These are phyloP conservation scores for Cryomyces minteri DNA, from an alignment of 495 filamentous ascomycete species.

Conservation along the genomic window DNA sequence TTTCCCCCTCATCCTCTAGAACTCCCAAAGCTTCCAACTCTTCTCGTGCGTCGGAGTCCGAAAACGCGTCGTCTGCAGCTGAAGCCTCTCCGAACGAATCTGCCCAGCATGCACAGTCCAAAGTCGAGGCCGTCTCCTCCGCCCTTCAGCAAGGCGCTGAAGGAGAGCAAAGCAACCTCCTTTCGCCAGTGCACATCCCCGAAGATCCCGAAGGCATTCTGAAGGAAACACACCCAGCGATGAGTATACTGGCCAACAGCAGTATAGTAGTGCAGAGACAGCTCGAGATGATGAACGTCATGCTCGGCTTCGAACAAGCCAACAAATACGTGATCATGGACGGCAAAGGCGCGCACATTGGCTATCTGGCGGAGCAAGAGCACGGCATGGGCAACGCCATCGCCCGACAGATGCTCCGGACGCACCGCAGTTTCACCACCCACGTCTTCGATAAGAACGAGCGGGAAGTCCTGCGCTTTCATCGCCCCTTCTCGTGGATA, in stretches of 20 bases:
- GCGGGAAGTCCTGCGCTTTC: constrained; percentile 47
- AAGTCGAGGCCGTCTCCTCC: constrained; percentile 9
- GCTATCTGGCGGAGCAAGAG: constrained; percentile 52
- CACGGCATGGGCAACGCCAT: constrained; percentile 37
- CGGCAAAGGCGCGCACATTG: constrained; percentile 47
- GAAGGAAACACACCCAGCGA: constrained; percentile 40
- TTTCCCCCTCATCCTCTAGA: no score
- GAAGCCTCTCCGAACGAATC: no score
- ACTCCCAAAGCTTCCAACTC: no score
- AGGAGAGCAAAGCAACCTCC: constrained; percentile 11
- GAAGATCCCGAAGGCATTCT: constrained; percentile 44
- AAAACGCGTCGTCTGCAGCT: no score
- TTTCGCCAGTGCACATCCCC: constrained; percentile 33
- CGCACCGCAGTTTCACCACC: constrained; percentile 49
- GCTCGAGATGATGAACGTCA: constrained; percentile 51
- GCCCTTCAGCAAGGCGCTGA: constrained; percentile 3
- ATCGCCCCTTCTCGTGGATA: constrained; percentile 52
- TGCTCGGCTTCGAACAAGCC: constrained; percentile 57
- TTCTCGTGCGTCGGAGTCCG: no score
- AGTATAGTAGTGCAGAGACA: constrained; percentile 47
- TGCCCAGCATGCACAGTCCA: not conserved
- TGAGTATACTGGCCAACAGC: constrained; percentile 38
- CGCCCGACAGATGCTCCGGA: constrained; percentile 43
- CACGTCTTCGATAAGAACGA: constrained; percentile 50
- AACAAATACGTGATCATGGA: constrained; percentile 58